A percentile compares a stretch with the other conserved stretches of the same genome.
Evolutionary conservation across 768 basidiomycete species (phyloP).

Genomic region (Russula abietina): DNA sequence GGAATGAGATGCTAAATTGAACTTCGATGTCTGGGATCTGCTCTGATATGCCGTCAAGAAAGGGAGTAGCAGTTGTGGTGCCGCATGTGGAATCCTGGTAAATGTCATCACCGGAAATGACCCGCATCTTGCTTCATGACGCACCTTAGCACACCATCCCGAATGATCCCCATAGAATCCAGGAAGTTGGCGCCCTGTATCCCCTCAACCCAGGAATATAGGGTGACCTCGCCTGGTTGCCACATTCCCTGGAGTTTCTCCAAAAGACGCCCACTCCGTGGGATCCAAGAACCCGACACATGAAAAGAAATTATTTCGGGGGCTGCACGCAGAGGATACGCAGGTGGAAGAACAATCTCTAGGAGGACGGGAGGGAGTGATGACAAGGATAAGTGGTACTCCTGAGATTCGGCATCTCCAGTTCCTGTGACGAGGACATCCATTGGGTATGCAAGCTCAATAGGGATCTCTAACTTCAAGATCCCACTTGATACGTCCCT

Average conservation of each 20-base stretch:
- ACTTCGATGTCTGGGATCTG: slow-evolving; percentile 43
- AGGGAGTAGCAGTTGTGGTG: slow-evolving; percentile 47
- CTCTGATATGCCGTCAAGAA: slow-evolving; percentile 46
- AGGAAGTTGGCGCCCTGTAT: slow-evolving; percentile 65
- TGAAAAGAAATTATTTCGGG: slow-evolving; percentile 53
- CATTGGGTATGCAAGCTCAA: slow-evolving; percentile 49
- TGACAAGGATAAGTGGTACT: slow-evolving; percentile 37
- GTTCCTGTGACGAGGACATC: slow-evolving; percentile 36
- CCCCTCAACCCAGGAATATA: slow-evolving; percentile 70
- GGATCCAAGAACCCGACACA: slow-evolving; percentile 55
- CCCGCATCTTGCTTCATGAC: neutral
- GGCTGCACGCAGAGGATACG: slow-evolving; percentile 49
- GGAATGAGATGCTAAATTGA: slow-evolving; percentile 57
- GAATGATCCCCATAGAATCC: slow-evolving; percentile 37
- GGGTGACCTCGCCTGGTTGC: slow-evolving; percentile 52
- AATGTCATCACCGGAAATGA: neutral
- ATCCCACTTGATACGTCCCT: slow-evolving; percentile 34
- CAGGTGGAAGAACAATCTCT: slow-evolving; percentile 44
- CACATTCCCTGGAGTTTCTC: slow-evolving; percentile 48
- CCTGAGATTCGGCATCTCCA: slow-evolving; percentile 4
- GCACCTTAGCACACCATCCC: slow-evolving; percentile 6
- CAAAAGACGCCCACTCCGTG: slow-evolving; percentile 36
- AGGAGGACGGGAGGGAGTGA: slow-evolving; percentile 61
- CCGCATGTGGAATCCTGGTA: slow-evolving; percentile 49
- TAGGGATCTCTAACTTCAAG: slow-evolving; percentile 57